Base-by-base conservation (phyloP, 169 alveolate species). In the Hepatocystis sp. region DNA sequence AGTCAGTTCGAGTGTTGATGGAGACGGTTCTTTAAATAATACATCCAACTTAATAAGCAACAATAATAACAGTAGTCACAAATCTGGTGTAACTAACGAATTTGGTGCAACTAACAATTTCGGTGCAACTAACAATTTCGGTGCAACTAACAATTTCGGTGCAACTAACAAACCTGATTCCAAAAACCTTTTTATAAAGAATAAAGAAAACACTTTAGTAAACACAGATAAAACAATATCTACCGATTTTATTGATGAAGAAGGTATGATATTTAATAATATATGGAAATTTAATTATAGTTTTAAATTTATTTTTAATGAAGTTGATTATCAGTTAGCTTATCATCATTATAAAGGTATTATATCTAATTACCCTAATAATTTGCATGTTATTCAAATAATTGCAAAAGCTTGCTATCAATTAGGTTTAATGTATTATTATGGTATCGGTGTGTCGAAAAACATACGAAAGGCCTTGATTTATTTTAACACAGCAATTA, bases 301-400 rank as follows among this genome's bases (percentile, higher is more conserved):
- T 25, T 42, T 56, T 10, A 71, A 30, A 34, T 71, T 71, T 61
- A 25, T 36, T 36, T 71, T 71, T 42, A 71, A 71, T 30, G 53
- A 71, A 49, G 51, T 71, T n/a, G 71, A 71, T 15, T 71, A 71
- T 34, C 15, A 71, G 23, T 49, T 71, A 56, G 86, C 86, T 7
- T 71, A 71, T 42, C 68, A 71, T 32, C 86, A 71, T 56, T 71
- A 71, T 61, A 71, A 58, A 56, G 44, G 76, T 36, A 71, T 71
- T 8, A 71, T 71, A 17, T 71, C 86, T n/a, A 42, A 55, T 49
- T 71, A 71, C 25, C 86, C 86, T 10, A 53, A 58, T 30, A 71
- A 56, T 47, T 15, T 58, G 11, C 46, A 71, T 34, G 86, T 58
- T 19, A 71, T 71, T n/a, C 76, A 71, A 42, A 56, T 53, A 2